Evolutionary conservation across 805 yeast species (phyloP).

Genomic region (Lachancea sp.): DNA sequence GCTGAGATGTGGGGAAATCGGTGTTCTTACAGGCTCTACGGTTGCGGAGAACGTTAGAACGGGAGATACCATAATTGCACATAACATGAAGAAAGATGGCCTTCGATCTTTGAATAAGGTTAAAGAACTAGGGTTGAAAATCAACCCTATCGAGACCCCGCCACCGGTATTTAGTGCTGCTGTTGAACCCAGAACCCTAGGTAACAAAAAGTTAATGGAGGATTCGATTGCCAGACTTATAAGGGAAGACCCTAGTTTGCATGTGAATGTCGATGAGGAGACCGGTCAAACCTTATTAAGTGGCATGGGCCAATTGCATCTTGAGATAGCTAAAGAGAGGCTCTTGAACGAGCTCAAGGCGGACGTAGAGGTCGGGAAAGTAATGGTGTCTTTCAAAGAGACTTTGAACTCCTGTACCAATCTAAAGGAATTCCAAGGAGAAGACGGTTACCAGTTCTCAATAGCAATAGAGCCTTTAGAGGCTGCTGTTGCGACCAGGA

Average conservation of each 20-base stretch:
- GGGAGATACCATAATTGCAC: slow-evolving; percentile 82
- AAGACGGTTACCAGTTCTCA: slow-evolving; percentile 19
- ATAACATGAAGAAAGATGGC: slow-evolving; percentile 46
- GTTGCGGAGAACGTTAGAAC: slow-evolving; percentile 61
- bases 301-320: slow-evolving; percentile 96
- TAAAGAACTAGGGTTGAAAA: slow-evolving; percentile 39
- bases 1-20: slow-evolving; percentile 76
- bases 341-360: slow-evolving; percentile 78
- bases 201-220: slow-evolving; percentile 71
- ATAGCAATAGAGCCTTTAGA: slow-evolving; percentile 21
- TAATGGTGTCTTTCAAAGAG: slow-evolving; percentile 88
- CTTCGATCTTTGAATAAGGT: slow-evolving; percentile 36
- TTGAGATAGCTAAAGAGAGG: slow-evolving; percentile 80
- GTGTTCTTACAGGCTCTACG: slow-evolving; percentile 46
- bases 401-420: slow-evolving; percentile 33
- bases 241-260: slow-evolving; percentile 88
- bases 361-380: slow-evolving; percentile 69
- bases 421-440: slow-evolving; percentile 12
- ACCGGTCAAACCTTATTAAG: slow-evolving; percentile 91
- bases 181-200: slow-evolving; percentile 74
- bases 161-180: slow-evolving; percentile 89
- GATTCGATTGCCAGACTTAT: slow-evolving; percentile 57
- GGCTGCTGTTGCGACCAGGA: slow-evolving; percentile 24
- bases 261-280: slow-evolving; percentile 63
- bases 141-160: slow-evolving; percentile 77